A percentile compares a stretch with the other conserved stretches of the same genome.
phyloP scores from a whole-genome alignment of 805 yeast species.

The Candida schatavii region DNA sequence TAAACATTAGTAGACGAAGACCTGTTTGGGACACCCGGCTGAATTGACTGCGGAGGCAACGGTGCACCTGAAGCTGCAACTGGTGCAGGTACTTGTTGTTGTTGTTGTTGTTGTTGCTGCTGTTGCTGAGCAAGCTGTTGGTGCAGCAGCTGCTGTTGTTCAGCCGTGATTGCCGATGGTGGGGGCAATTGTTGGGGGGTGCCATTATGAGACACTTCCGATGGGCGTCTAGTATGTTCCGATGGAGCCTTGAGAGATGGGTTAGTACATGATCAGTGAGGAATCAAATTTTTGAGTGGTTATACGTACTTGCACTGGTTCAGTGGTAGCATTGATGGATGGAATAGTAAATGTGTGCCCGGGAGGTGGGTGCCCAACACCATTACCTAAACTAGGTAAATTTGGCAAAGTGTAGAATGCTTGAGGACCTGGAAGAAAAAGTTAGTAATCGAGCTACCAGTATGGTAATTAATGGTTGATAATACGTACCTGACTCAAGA shows the following conservation, averaged over 20 bases:
- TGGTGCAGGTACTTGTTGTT: slow-evolving; percentile 5
- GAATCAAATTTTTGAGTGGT: too few relatives aligned
- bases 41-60: slow-evolving; percentile 15
- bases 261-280: too few relatives aligned
- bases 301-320: slow-evolving; percentile 26
- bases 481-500: slow-evolving; percentile 46
- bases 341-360: slow-evolving; percentile 50
- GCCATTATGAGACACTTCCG: slow-evolving; percentile 16
- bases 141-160: slow-evolving; percentile 14
- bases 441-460: background rate
- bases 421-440: slow-evolving; percentile 35
- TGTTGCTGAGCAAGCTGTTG: slow-evolving; percentile 15
- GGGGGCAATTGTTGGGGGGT: slow-evolving; percentile 23
- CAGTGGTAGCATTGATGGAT: slow-evolving; percentile 39
- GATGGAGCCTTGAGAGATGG: background rate
- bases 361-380: slow-evolving; percentile 34
- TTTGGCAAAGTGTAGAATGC: slow-evolving; percentile 50
- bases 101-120: slow-evolving; percentile 16
- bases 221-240: slow-evolving; percentile 19
- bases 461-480: background rate
- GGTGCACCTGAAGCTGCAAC: slow-evolving; percentile 5
- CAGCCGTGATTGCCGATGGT: slow-evolving; percentile 24
- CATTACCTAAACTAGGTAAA: slow-evolving; percentile 47
- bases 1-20: slow-evolving; percentile 46
- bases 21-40: slow-evolving; percentile 39